These are phyloP conservation scores for Ustilago vetiveriae DNA, from an alignment of 1,284 basidiomycete genomes.

Conservation along the genomic window DNA sequence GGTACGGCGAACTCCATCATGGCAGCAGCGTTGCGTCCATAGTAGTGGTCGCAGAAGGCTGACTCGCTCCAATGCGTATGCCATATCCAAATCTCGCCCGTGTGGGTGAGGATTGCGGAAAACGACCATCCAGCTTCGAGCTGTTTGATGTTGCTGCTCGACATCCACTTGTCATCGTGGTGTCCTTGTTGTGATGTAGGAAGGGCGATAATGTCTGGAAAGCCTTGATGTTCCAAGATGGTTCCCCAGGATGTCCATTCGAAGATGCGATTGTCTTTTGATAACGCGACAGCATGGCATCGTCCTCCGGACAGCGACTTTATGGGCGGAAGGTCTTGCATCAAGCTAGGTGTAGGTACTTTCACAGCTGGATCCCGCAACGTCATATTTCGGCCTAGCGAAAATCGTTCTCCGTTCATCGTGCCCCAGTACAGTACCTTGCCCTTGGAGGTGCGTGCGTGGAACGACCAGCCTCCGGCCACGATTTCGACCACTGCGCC, in stretches of 20 bases:
- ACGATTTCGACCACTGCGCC: conserved; percentile 30
- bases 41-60: conserved; percentile 7
- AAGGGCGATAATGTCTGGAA: conserved; percentile 2
- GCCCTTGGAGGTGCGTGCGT: conserved; percentile 38
- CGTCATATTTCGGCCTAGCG: too few relatives aligned
- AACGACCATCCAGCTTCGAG: conserved; percentile 57
- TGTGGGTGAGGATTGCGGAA: conserved; percentile 24
- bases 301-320: conserved; percentile 72
- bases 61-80: conserved; percentile 17
- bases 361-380: too few relatives aligned
- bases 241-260: conserved; percentile 50
- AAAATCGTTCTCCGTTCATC: conserved; percentile 33
- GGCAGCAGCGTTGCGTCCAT: not conserved
- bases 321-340: conserved; percentile 19
- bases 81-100: conserved; percentile 20
- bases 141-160: conserved; percentile 23
- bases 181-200: not conserved
- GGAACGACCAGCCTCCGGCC: conserved; percentile 51
- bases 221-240: conserved; percentile 14
- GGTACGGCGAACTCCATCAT: conserved; percentile 9
- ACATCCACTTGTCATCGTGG: not conserved
- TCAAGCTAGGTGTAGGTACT: conserved; percentile 1
- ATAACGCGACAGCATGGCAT: conserved; percentile 75
- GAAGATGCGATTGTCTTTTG: conserved; percentile 22
- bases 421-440: conserved; percentile 44